phyloP scores from a whole-genome alignment of 495 filamentous ascomycete species.

The Penicillium crystallinum region DNA sequence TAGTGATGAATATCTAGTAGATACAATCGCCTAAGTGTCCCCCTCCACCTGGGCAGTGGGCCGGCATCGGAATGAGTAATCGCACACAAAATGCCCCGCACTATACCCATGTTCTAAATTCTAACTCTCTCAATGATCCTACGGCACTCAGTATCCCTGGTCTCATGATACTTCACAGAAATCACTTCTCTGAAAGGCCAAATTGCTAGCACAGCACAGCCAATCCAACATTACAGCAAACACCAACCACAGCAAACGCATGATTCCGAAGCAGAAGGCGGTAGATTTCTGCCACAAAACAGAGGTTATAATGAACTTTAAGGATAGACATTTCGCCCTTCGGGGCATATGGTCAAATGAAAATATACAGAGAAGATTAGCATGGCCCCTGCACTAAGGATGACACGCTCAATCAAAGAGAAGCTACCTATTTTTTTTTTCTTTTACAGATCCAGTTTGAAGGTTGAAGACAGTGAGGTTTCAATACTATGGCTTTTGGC shows the following conservation, averaged over 20 bases:
- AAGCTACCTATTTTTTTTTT: slow-evolving; percentile 74
- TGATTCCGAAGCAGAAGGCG: neutral
- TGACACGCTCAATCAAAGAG: slow-evolving; percentile 99
- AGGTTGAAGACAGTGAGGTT: neutral
- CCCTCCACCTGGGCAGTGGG: too few species aligned
- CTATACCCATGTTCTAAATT: neutral
- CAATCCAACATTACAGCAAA: neutral
- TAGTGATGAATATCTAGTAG: too few species aligned
- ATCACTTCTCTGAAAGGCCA: neutral
- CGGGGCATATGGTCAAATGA: slow-evolving; percentile 77
- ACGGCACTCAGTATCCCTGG: too few species aligned
- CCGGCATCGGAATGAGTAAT: neutral
- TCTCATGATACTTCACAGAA: too few species aligned
- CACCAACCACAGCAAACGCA: neutral
- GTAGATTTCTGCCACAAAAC: neutral
- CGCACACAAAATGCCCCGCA: neutral
- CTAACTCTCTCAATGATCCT: too few species aligned
- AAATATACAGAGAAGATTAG: slow-evolving; percentile 94
- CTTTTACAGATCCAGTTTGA: slow-evolving; percentile 3
- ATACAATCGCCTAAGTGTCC: too few species aligned
- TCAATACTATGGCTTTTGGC: neutral
- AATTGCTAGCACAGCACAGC: neutral
- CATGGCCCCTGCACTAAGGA: slow-evolving; percentile 99
- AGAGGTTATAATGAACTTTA: slow-evolving; percentile 23
- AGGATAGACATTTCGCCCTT: slow-evolving; percentile 43